Base-by-base conservation (phyloP, 1,139 yeast genomes). In the Nakaseomyces bracarensis region DNA sequence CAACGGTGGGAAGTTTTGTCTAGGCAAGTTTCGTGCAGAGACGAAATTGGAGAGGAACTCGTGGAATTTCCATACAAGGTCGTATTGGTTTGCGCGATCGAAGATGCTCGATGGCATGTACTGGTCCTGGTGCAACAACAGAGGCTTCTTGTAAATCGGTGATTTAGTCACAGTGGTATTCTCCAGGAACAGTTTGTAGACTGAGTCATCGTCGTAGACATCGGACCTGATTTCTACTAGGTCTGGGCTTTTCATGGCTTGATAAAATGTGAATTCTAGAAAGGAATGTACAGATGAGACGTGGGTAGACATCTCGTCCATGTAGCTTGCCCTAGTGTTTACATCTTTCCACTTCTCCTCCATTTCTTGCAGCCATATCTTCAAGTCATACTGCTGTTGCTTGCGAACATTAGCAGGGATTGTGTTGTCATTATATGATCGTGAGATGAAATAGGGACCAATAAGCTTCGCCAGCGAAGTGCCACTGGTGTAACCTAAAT, bases 61-160 rank as follows among this genome's bases (percentile, higher is more conserved):
- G 40, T 60, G 64, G 10, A 61, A 51, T 38, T 57, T 60, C 66
- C 66, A 61, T 3, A 61, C 65, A 28, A 61, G 45, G 40, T 61
- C 61, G 41, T 58, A 60, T 41, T 61, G 65, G 39, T 57, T 57
- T 5, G 52, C 57, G 2, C 55, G 50, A 22, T 53, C 54, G 15
- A 55, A 43, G 9, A 57, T 58, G 39, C 60, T 58, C 20, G 46
- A 48, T 10, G 60, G 57, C 10, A 50, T 45, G n/a, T 50, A 47
- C 16, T 50, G 45, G 40, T 50, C 52, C 15, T 43, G 37, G 15
- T 52, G 36, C 1, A 58, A 19, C 6, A n/a, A 18, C 21, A 60
- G 40, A 20, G 49, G 53, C 37, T 49, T 55, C n/a, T 43, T 46
- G 14, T 45, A 47, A 16, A 57, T 39, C 8, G 55, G 55, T n/a